Evolutionary conservation across 1,284 basidiomycete genomes (phyloP), one percentile per base, ranked within the genome.

Genomic region (Boletus sp.): DNA sequence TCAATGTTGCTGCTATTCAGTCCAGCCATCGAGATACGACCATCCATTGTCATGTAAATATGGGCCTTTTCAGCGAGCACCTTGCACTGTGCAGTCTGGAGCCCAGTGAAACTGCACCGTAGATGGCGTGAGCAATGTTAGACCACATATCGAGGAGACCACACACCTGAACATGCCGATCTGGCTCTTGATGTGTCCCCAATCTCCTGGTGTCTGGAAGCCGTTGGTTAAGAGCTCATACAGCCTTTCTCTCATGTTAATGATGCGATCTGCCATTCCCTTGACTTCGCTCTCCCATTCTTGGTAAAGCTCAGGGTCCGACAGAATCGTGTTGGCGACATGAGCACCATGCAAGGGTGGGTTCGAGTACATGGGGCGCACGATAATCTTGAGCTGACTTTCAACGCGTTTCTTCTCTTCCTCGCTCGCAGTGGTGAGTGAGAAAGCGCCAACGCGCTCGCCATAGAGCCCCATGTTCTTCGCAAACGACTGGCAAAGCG

Each of bases 381-480:
- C 88, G 59, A 97, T 76, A 61, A 98, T 96, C 80, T 97, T 97
- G 65, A 94, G 71, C 72, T 98, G 96, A 67, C 88, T 91, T 69
- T 93, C 87, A 43, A 95, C 84, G 43, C 93, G 84, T 41, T 86
- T 89, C 68, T 87, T 91, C 71, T 96, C 93, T 56, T 89, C 90
- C 41, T 82, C 73, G 56, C 80, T 80, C 50, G 72, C 69, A 38
- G 82, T 82, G 43, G 88, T 83, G 59, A 97, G 69, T 19, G 91
- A 94, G 79, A 99, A 92, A n/a, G 91, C 88, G 17, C 94, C 94
- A 50, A 92, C 91, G 65, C 94, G 91, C 72, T 97, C 94, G 57
- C 94, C 96, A 69, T 99, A 99, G 33, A 99, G 80, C 52, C 96
- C 95, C 80, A 97, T 95, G 77, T 99, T 99, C 80, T 99, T 99